Conservation (phyloP, 352 stramenopile species). For the Pythium rishiriense region DNA sequence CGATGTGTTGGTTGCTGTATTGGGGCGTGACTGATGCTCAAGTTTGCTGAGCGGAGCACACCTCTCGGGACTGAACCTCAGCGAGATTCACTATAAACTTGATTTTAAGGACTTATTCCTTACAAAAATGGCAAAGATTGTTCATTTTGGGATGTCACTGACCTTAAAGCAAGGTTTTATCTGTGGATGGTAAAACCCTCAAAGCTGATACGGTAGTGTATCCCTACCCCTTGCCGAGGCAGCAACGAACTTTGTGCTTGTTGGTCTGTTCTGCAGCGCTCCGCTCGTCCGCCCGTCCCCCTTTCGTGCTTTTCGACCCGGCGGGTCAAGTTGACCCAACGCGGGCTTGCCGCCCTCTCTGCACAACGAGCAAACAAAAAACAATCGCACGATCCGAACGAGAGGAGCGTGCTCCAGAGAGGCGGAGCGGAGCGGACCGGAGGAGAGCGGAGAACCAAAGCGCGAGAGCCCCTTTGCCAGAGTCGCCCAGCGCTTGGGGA, state of each 20-base stretch:
- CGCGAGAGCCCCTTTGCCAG: background rate
- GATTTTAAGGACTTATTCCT: background rate
- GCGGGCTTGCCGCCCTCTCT: conserved; percentile 10
- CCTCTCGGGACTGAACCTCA: background rate
- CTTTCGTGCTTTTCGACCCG: conserved; percentile 7
- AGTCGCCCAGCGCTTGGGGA: background rate
- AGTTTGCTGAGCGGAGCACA: background rate
- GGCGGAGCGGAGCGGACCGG: conserved; percentile 9
- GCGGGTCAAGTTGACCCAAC: conserved; percentile 9
- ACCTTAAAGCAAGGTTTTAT: background rate
- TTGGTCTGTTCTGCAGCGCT: conserved; percentile 6
- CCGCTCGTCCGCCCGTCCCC: conserved; percentile 4
- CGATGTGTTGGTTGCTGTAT: conserved; percentile 5
- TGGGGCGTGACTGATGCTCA: conserved; percentile 9
- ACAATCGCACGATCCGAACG: conserved; percentile 30
- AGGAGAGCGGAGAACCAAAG: conserved; percentile 10
- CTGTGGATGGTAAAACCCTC: background rate
- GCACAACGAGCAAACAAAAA: conserved; percentile 17
- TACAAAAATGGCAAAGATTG: too few species aligned
- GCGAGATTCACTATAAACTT: conserved; percentile 5
- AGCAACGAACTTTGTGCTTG: background rate
- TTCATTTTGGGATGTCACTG: background rate
- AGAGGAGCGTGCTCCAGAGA: conserved; percentile 21
- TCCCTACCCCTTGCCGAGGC: conserved; percentile 9
- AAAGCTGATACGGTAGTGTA: conserved; percentile 11